A percentile compares a stretch with the other conserved stretches of the same genome.
These are phyloP conservation scores for Trichoderma sp. DNA, from an alignment of 2,329 filamentous ascomycete genomes.

Conservation along the genomic window DNA sequence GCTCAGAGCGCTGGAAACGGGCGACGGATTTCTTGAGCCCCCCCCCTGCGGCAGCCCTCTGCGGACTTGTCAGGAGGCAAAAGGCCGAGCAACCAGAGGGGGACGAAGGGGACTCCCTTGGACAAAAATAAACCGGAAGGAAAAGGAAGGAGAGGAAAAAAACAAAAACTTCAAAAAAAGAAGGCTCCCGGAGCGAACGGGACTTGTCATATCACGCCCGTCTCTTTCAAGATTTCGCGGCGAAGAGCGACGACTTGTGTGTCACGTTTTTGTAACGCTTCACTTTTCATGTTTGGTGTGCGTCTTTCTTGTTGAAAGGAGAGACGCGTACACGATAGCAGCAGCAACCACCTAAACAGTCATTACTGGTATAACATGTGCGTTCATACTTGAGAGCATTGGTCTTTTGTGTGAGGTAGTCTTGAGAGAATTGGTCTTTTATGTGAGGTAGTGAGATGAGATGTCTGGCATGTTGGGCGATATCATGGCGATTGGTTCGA, in stretches of 20 bases:
- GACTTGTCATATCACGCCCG: constrained; percentile 1
- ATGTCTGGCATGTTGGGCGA: not conserved
- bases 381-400: not conserved
- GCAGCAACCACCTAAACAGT: constrained; percentile 28
- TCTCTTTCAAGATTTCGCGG: constrained; percentile 11
- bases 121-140: constrained; percentile 8
- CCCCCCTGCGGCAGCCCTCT: not conserved
- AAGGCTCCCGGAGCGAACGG: constrained; percentile 10
- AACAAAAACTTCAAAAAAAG: not conserved
- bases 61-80: not conserved
- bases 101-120: not conserved
- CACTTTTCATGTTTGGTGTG: not conserved
- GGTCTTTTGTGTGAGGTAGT: not conserved
- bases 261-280: constrained; percentile 26
- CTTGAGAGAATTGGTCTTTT: not conserved
- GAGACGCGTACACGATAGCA: constrained; percentile 26
- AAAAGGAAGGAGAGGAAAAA: no score
- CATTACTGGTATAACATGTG: constrained; percentile 27
- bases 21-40: constrained; percentile 9
- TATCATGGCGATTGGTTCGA: no score
- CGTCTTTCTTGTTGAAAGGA: not conserved
- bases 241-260: constrained; percentile 23
- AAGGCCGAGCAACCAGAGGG: not conserved
- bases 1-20: constrained; percentile 23
- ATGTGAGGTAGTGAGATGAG: not conserved